These are phyloP conservation scores for Yamagishiella unicocca DNA, from an alignment of 139 green algal genomes.

Conservation along the genomic window DNA sequence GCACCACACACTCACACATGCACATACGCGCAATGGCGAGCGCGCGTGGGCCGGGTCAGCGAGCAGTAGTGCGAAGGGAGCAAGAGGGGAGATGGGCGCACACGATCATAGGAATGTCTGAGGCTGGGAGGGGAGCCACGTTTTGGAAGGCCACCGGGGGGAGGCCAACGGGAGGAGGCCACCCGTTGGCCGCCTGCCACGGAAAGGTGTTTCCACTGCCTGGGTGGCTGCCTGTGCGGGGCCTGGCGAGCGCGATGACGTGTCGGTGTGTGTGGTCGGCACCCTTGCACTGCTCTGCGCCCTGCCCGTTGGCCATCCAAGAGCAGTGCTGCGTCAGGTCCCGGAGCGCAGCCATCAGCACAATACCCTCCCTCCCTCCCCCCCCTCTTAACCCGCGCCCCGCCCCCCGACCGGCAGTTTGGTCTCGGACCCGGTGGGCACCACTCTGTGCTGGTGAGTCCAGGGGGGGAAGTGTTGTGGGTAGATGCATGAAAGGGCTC, in stretches of 20 bases:
- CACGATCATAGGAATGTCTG: not conserved
- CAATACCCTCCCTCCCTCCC: not conserved
- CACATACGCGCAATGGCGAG: not conserved
- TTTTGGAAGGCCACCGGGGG: too few relatives aligned
- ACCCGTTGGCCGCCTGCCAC: too few relatives aligned
- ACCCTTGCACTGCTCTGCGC: too few relatives aligned
- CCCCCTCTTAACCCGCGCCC: not conserved
- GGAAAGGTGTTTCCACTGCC: too few relatives aligned
- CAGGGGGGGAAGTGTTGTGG: not conserved
- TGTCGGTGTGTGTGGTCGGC: too few relatives aligned
- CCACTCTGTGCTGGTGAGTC: not conserved
- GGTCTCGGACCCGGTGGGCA: not conserved
- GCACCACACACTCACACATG: not conserved
- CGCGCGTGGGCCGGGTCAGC: not conserved
- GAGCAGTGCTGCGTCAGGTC: too few relatives aligned
- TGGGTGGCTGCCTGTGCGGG: too few relatives aligned
- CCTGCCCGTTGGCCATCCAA: too few relatives aligned
- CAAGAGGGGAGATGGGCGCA: not conserved
- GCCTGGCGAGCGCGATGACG: too few relatives aligned
- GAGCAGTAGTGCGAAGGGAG: not conserved
- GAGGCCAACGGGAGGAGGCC: too few relatives aligned
- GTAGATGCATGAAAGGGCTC: not conserved
- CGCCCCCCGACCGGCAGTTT: not conserved
- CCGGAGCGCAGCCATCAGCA: too few relatives aligned
- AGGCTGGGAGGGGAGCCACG: not conserved